Base-by-base conservation (phyloP, 148 eudicot genomes). In the Polygonum aviculare region DNA sequence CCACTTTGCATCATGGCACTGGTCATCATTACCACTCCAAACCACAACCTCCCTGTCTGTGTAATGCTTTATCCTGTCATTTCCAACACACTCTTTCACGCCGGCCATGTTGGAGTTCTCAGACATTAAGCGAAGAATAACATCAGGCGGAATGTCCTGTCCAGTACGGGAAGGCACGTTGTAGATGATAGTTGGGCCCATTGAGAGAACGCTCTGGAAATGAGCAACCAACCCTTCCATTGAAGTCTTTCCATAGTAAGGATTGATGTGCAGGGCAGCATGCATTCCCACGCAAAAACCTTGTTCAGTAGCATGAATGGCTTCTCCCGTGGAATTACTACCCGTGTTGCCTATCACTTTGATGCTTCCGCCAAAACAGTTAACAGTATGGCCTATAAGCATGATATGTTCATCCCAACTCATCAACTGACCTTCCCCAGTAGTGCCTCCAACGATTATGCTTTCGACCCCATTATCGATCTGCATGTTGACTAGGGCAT, bases 271-370 rank as follows among this genome's bases (percentile, higher is more conserved):
- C 72, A 93, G 89, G 74, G 97, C 97, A n/a, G 96, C 97, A 36
- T 90, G 97, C 97, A 93, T 93, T 76, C 97, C 97, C 5, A 93
- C 97, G 4, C 90, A 93, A 79, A 93, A 93, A 39, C 97, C 97
- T 79, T 93, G 97, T 74, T 93, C 97, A 1, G 93, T 85, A 5
- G 97, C 97, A 67, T 93, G 97, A 77, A 93, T 87, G 8, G 97
- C 97, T 86, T 93, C 96, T 78, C 96, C 77, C n/a, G 97, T 90
- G 44, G 96, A 93, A 87, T 93, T 93, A 76, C 96, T 93, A 47
- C 97, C 96, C 0, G 97, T 93, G 78, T 93, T 93, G 3, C 97
- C 97, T 33, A 93, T 93, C 31, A 93, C 97, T 81, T 90, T 90
- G 69, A 93, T 85, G 52, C 71, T 82, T 75, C 86, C 85, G 62